Percentiles rank a stretch among this genome's conserved stretches.
These are phyloP conservation scores for Fusarium sp. DNA, from an alignment of 2,329 filamentous ascomycete genomes.

Conservation along the genomic window DNA sequence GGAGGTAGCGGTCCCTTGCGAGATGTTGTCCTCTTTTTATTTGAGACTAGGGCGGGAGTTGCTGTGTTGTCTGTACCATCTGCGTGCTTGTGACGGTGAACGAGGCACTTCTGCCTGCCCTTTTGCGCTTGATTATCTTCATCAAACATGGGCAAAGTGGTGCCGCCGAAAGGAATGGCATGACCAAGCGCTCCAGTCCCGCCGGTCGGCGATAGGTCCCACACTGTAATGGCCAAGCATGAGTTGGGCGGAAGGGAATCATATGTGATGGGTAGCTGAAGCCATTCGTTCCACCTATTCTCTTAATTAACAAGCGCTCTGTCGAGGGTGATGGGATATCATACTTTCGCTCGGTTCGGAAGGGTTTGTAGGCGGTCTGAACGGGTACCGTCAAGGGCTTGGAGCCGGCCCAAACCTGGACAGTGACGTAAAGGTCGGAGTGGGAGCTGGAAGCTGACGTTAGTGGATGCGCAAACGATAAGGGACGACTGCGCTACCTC, in stretches of 20 bases:
- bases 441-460: conserved; percentile 61
- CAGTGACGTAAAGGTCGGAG: conserved; percentile 92
- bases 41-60: conserved; percentile 73
- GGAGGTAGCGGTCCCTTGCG: conserved; percentile 58
- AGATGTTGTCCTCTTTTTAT: conserved; percentile 61
- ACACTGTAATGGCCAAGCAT: conserved; percentile 89
- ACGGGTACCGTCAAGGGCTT: conserved; percentile 92
- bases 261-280: conserved; percentile 84
- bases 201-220: conserved; percentile 88
- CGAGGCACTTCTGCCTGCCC: conserved; percentile 86
- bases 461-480: conserved; percentile 28
- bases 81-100: conserved; percentile 82
- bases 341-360: conserved; percentile 74
- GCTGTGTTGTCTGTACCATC: conserved; percentile 83
- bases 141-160: conserved; percentile 91
- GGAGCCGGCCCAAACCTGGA: conserved; percentile 93
- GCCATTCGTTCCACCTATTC: conserved; percentile 91
- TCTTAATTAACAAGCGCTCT: conserved; percentile 19
- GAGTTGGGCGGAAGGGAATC: conserved; percentile 81
- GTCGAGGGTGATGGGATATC: conserved; percentile 6
- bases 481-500: conserved; percentile 57
- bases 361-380: conserved; percentile 91
- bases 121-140: conserved; percentile 89
- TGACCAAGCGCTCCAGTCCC: conserved; percentile 74
- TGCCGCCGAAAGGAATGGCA: conserved; percentile 91